These are phyloP conservation scores for Pleurotus eryngii DNA, from an alignment of 768 basidiomycete species.

Conservation along the genomic window DNA sequence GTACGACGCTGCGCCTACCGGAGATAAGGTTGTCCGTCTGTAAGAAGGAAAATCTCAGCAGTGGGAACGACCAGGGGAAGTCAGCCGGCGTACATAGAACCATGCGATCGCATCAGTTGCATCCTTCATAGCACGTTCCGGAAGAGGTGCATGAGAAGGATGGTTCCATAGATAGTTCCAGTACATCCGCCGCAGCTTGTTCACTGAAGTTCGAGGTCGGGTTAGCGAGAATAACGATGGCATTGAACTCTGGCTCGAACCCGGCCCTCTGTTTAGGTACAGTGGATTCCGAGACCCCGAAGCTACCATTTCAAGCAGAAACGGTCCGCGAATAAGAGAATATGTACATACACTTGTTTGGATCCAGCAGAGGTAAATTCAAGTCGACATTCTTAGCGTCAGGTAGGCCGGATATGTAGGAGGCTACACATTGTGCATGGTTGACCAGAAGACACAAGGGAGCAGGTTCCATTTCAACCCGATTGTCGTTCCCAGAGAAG, in stretches of 20 bases:
- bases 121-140: slow-evolving; percentile 39
- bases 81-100: slow-evolving; percentile 35
- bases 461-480: no score
- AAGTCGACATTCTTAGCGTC: slow-evolving; percentile 22
- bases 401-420: slow-evolving; percentile 25
- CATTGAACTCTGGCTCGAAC: no score
- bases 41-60: background rate
- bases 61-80: background rate
- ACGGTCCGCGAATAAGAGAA: no score
- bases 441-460: slow-evolving; percentile 33
- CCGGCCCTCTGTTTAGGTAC: no score
- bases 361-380: slow-evolving; percentile 22
- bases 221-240: background rate
- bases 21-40: slow-evolving; percentile 49
- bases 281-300: no score
- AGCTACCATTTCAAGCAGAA: no score
- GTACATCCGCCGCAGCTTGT: slow-evolving; percentile 44
- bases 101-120: slow-evolving; percentile 49
- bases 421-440: slow-evolving; percentile 45
- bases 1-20: slow-evolving; percentile 39
- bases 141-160: slow-evolving; percentile 41
- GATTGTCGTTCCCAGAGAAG: slow-evolving; percentile 3
- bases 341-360: slow-evolving; percentile 23
- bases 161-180: slow-evolving; percentile 52
- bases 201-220: slow-evolving; percentile 24